Base-by-base conservation (phyloP, 345 rosid species). In the Raphanus raphanistrum region DNA sequence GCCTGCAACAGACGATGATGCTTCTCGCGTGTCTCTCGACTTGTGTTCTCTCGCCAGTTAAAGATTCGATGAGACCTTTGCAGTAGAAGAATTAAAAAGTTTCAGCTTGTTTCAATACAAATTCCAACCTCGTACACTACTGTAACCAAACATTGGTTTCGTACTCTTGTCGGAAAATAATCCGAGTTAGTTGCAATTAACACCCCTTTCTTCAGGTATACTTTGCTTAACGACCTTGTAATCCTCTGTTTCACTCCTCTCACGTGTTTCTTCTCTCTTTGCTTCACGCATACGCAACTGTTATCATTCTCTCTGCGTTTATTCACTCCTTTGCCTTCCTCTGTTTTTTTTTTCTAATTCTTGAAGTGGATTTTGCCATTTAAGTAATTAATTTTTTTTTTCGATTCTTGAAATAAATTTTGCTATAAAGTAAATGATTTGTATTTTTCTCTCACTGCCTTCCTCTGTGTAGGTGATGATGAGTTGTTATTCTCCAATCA, bases 401-500 rank as follows among this genome's bases (percentile, higher is more conserved):
- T 21, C 21, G 21, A 21, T 21, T 10, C 5, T 29, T 75, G 54
- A n/a, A 7, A 10, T 63, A 13, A 7, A 60, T 59, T 73, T 54
- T 28, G 29, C 5, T 31, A 21, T 66, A 55, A 45, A 67, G 55
- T 67, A 10, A 10, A 16, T 31, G 64, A n/a, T 63, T 57, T 38
- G 65, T 41, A 36, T 32, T 32, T 8, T 10, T 58, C 11, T 33
- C 29, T 16, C 4, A 6, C 17, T 33, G 62, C 6, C 4, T 33
- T 4, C 10, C 4, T 28, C 25, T 54, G 55, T 70, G 31, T 76
- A 75, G 76, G 73, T 68, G 61, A 70, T 62, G 68, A 90, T 91
- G 97, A 84, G 66, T 60, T 81, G 77, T 76, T 84, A 76, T 71
- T 70, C 88, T 78, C 82, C 89, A 15, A 54, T 88, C 71, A 83